Evolutionary conservation across 352 stramenopile species (phyloP).

Genomic region (Phytophthora pinifolia): DNA sequence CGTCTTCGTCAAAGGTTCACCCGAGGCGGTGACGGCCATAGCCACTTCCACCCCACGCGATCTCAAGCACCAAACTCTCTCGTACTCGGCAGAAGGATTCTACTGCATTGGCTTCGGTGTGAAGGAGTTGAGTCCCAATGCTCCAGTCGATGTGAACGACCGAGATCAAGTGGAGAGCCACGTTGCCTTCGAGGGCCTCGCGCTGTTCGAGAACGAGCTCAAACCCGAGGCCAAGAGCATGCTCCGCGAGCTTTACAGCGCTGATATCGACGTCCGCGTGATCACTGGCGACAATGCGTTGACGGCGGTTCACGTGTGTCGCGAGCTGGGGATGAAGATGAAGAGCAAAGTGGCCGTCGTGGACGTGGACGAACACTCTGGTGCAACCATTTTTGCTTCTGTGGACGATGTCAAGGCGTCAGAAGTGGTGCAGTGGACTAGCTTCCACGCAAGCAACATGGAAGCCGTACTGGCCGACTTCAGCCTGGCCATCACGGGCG

Average conservation of each 20-base stretch:
- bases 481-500: slow-evolving; percentile 50
- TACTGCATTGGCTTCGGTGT: slow-evolving; percentile 62
- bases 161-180: slow-evolving; percentile 52
- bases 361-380: slow-evolving; percentile 29
- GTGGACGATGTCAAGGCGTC: slow-evolving; percentile 35
- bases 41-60: slow-evolving; percentile 39
- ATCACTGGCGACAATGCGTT: slow-evolving; percentile 82
- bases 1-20: slow-evolving; percentile 57
- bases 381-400: slow-evolving; percentile 26
- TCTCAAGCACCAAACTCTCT: slow-evolving; percentile 46
- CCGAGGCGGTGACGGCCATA: slow-evolving; percentile 39
- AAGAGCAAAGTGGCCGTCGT: slow-evolving; percentile 46
- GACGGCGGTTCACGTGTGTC: slow-evolving; percentile 46
- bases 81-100: slow-evolving; percentile 55
- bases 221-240: slow-evolving; percentile 68
- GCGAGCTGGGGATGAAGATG: slow-evolving; percentile 40
- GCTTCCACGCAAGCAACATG: slow-evolving; percentile 34
- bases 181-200: slow-evolving; percentile 65
- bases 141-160: slow-evolving; percentile 21
- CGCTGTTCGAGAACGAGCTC: slow-evolving; percentile 86
- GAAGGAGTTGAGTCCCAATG: slow-evolving; percentile 23
- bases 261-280: slow-evolving; percentile 66
- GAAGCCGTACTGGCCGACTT: slow-evolving; percentile 23
- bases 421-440: slow-evolving; percentile 32
- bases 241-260: slow-evolving; percentile 61